Base-by-base conservation (phyloP, 2,329 filamentous ascomycete genomes). In the Cucurbitaria berberidis region DNA sequence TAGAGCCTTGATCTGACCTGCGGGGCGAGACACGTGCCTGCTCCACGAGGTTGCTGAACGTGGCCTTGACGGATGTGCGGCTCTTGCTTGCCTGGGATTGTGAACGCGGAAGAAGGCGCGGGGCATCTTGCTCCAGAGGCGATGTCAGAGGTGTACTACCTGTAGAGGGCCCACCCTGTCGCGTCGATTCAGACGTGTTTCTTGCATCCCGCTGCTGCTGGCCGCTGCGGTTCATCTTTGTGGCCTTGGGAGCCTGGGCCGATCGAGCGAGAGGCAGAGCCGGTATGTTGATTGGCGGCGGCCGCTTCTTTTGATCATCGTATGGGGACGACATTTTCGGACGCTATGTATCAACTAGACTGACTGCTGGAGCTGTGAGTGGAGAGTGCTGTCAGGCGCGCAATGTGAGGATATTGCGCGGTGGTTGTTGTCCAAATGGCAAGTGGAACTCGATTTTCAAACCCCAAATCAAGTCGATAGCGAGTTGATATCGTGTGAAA, bases 31-130 rank as follows among this genome's bases (percentile, higher is more conserved):
- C 39, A 36, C 61, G 58, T 36, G 62, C 60, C 38, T 61, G 53
- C 8, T 66, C 64, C 41, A 73, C 63, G 26, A 75, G 45, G 10
- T 62, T 54, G n/a, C 64, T 57, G 39, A 69, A 55, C 3, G 63
- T 64, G 2, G 61, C 63, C 34, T 62, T 60, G 13, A 51, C 60
- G 18, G 68, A 56, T 3, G 44, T 39, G 36, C 55, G 55, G 41
- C 56, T 60, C 34, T 55, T 63, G 45, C 47, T 44, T 21, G 39
- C 30, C 7, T 59, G 59, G 13, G 63, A 66, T 18, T 54, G 55
- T 10, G 63, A 62, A 26, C 53, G 45, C 16, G 60, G 55, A 42
- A 59, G 55, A 42, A 57, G 30, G 19, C 43, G 58, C 35, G 48
- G 45, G 8, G 30, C 41, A 39, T 54, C 51, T n/a, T 47, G 45